Conservation (phyloP, 2,329 filamentous ascomycete genomes). For the Xylariaceae sp. region DNA sequence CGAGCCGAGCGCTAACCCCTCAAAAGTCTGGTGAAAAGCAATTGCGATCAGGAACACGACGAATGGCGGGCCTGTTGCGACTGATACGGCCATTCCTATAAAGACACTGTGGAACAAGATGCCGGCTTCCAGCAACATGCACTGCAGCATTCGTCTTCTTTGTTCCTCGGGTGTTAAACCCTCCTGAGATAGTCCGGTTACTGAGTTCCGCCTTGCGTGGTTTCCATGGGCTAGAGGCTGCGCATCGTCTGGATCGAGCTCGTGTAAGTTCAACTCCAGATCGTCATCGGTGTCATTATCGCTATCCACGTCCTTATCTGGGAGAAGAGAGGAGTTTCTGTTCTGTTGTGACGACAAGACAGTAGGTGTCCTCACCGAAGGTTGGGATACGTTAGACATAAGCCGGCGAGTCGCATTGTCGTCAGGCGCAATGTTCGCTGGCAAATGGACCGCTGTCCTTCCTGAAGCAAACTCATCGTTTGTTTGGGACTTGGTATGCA, state of each 20-base stretch:
- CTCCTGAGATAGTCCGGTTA: slow-evolving; percentile 27
- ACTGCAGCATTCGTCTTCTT: slow-evolving; percentile 66
- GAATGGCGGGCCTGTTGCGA: slow-evolving; percentile 73
- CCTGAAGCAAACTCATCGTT: slow-evolving; percentile 36
- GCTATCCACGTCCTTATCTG: slow-evolving; percentile 19
- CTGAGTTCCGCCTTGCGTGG: slow-evolving; percentile 21
- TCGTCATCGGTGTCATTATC: slow-evolving; percentile 43
- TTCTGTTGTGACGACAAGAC: slow-evolving; percentile 18
- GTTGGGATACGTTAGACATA: slow-evolving; percentile 53
- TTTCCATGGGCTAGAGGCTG: slow-evolving; percentile 25
- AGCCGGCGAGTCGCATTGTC: slow-evolving; percentile 50
- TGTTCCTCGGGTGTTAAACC: slow-evolving; percentile 48
- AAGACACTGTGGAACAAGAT: slow-evolving; percentile 83
- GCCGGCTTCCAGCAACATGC: slow-evolving; percentile 72
- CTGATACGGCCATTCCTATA: slow-evolving; percentile 80
- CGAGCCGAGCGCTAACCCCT: slow-evolving; percentile 78
- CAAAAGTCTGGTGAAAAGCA: slow-evolving; percentile 81
- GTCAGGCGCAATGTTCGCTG: slow-evolving; percentile 45
- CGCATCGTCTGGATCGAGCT: slow-evolving; percentile 45
- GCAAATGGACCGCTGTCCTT: slow-evolving; percentile 37
- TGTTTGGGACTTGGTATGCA: slow-evolving; percentile 24
- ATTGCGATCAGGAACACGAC: slow-evolving; percentile 76
- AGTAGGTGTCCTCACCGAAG: slow-evolving; percentile 49
- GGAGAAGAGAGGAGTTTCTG: slow-evolving; percentile 13
- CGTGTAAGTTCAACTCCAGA: slow-evolving; percentile 55